These are phyloP conservation scores for Camelina hispida DNA, from an alignment of 345 rosid genomes.

Conservation along the genomic window DNA sequence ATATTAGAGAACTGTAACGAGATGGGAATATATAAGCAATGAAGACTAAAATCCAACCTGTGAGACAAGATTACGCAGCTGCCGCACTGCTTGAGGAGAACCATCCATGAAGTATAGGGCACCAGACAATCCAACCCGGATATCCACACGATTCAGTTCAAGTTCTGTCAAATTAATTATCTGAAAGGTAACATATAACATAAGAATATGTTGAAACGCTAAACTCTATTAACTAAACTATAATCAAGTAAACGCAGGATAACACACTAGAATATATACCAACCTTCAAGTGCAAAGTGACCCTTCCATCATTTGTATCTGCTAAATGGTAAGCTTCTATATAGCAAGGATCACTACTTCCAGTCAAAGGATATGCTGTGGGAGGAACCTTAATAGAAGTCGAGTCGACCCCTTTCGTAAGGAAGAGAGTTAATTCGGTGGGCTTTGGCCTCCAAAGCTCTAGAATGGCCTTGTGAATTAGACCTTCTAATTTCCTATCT, in stretches of 20 bases:
- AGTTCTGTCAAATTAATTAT: conserved; percentile 92
- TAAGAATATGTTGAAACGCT: conserved; percentile 8
- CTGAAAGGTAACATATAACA: conserved; percentile 50
- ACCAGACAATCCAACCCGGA: conserved; percentile 94
- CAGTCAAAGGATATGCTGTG: conserved; percentile 76
- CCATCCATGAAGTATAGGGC: conserved; percentile 94
- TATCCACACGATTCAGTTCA: conserved; percentile 89
- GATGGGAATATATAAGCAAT: conserved; percentile 24
- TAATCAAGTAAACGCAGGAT: conserved; percentile 34
- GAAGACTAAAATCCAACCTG: conserved; percentile 63
- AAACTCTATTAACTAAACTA: conserved; percentile 3
- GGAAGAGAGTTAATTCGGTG: conserved; percentile 76
- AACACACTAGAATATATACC: conserved; percentile 19
- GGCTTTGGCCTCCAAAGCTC: conserved; percentile 99
- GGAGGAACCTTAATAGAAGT: conserved; percentile 80
- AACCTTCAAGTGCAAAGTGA: conserved; percentile 92
- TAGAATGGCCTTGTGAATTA: conserved; percentile 95
- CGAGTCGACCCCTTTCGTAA: conserved; percentile 79
- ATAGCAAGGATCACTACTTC: conserved; percentile 98
- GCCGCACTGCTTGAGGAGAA: conserved; percentile 95
- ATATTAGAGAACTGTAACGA: conserved; percentile 8
- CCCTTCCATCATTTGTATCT: conserved; percentile 93
- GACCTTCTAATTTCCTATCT: conserved; percentile 93
- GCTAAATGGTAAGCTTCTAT: conserved; percentile 97
- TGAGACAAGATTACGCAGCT: conserved; percentile 88